These are phyloP conservation scores for Cyclaneusma minus DNA, from an alignment of 2,329 filamentous ascomycete species.

Conservation along the genomic window DNA sequence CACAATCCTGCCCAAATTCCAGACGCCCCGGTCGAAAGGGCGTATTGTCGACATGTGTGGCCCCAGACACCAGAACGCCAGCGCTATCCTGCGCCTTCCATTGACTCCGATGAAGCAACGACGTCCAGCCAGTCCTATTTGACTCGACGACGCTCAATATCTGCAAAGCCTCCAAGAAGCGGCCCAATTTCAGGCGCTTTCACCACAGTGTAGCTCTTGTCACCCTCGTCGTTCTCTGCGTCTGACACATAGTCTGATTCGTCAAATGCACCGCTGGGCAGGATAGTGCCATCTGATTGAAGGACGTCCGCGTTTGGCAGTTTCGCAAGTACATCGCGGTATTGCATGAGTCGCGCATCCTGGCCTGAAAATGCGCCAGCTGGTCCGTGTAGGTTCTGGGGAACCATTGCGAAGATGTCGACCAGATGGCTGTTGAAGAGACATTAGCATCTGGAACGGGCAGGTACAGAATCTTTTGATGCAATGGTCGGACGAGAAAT, in stretches of 20 bases:
- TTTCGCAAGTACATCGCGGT: constrained; percentile 46
- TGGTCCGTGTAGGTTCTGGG: constrained; percentile 27
- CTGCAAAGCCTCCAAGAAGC: constrained; percentile 18
- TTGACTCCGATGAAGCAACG: too few species aligned
- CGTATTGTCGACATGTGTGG: too few species aligned
- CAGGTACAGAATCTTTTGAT: neutral
- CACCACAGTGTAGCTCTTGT: constrained; percentile 13
- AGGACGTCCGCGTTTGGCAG: constrained; percentile 32
- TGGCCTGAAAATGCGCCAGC: constrained; percentile 31
- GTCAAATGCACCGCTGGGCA: constrained; percentile 24
- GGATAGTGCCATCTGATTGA: constrained; percentile 15
- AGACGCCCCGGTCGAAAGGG: too few species aligned
- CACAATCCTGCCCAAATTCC: too few species aligned
- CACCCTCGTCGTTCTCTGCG: constrained; percentile 16
- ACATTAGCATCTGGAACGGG: neutral
- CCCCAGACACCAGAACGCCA: too few species aligned
- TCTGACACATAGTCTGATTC: constrained; percentile 15
- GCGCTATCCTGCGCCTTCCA: too few species aligned
- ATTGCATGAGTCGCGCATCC: constrained; percentile 38
- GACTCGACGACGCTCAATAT: too few species aligned
- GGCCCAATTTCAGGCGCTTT: constrained; percentile 19
- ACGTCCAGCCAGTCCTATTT: too few species aligned
- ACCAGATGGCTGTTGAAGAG: constrained; percentile 40
- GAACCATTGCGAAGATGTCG: constrained; percentile 50
- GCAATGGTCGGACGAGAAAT: constrained; percentile 6